Evolutionary conservation across 2,329 filamentous ascomycete genomes (phyloP), one percentile per base, ranked within the genome.

Genomic region (Botrytis squamosa): DNA sequence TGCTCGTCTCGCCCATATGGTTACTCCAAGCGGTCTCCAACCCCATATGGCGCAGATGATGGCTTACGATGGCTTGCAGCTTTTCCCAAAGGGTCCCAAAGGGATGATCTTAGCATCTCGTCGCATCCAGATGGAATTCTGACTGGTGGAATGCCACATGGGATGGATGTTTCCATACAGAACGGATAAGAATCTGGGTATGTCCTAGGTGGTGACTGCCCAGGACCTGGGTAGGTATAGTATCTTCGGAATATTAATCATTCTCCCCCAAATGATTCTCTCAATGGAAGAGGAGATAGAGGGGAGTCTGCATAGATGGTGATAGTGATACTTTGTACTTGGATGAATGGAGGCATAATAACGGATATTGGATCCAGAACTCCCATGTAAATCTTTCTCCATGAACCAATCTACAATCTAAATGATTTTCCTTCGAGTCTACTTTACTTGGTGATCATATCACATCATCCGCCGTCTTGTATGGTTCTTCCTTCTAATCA

Each of bases 81-180:
- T 33, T 42, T 62, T 22, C 59, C 36, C 1, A 25, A 62, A 62
- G 14, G 22, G 22, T 22, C 59, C 36, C 1, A 25, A 62, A 62
- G 14, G 22, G 22, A n/a, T 4, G 12, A n/a, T n/a, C 20, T 16
- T 36, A 33, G 36, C 59, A 18, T 62, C 59, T 38, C 4, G 9
- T 62, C 36, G 59, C n/a, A n/a, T 62, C 14, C 25, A 40, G 22
- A 62, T 62, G 22, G 4, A 25, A 25, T n/a, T 36, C 44, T 66
- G 29, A 38, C 44, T 66, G 64, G 64, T 18, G 16, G 20, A n/a
- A 66, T 66, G 64, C 64, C 42, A 49, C 44, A 66, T 66, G 64
- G 44, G 40, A 42, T 40, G n/a, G 38, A 33, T 42, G n/a, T 38
- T 10, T 25, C 12, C 42, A 65, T 65, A 20, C 29, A 65, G 49